phyloP scores from a whole-genome alignment of 306 rosid species.

The Vigna trinervia region DNA sequence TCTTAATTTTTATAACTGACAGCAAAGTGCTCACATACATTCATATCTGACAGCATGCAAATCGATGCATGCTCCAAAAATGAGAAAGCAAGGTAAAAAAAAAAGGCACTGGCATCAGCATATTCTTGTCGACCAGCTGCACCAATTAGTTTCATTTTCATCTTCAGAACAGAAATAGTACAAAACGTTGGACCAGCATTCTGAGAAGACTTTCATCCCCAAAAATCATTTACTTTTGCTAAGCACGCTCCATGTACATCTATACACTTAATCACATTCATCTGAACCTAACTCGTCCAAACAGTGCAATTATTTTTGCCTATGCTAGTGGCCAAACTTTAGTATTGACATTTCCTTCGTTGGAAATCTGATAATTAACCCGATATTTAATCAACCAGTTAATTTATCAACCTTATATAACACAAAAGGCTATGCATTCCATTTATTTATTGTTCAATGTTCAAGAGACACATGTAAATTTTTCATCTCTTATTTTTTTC shows the following conservation, averaged over 20 bases:
- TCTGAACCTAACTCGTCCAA: slow-evolving; percentile 12
- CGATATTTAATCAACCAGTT: background rate
- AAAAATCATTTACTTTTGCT: slow-evolving; percentile 29
- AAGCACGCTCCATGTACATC: slow-evolving; percentile 26
- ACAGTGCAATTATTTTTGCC: slow-evolving; percentile 9
- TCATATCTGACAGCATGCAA: slow-evolving; percentile 19
- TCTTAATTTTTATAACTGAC: slow-evolving; percentile 7
- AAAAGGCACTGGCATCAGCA: slow-evolving; percentile 7
- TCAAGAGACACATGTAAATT: slow-evolving; percentile 38
- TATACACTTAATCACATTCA: slow-evolving; percentile 44
- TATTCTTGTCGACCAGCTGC: slow-evolving; percentile 3
- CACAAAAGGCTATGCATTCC: background rate
- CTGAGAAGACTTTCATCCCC: background rate
- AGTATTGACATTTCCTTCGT: slow-evolving; percentile 26
- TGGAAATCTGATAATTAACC: slow-evolving; percentile 22
- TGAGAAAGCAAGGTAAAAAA: slow-evolving; percentile 9
- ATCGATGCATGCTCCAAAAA: background rate
- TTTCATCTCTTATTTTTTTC: slow-evolving; percentile 30
- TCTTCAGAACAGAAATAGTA: background rate
- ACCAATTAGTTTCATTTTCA: background rate
- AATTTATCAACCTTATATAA: background rate
- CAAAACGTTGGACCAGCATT: slow-evolving; percentile 21
- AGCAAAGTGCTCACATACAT: background rate
- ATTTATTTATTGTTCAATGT: slow-evolving; percentile 9
- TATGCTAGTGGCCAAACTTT: background rate